phyloP scores from a whole-genome alignment of 208 protist genomes.

The Trypanosoma lewisi region DNA sequence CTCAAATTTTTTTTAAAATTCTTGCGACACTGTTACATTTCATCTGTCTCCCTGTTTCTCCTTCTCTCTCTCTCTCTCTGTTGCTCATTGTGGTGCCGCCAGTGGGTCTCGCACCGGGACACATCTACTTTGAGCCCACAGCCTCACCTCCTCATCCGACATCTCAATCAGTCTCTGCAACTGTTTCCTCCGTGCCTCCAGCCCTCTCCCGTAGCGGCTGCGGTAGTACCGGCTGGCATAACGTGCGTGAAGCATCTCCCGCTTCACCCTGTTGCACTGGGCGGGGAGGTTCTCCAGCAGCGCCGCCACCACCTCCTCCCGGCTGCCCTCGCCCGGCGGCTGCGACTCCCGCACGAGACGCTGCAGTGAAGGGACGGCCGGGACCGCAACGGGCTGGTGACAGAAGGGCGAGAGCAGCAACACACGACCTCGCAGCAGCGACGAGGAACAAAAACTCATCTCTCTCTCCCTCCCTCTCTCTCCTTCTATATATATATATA shows the following conservation, averaged over 20 bases:
- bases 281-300: conserved; percentile 51
- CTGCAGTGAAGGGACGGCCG: conserved; percentile 16
- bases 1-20: no score
- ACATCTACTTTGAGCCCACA: conserved; percentile 30
- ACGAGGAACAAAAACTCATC: conserved; percentile 15
- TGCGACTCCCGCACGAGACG: conserved; percentile 7
- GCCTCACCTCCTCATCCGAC: conserved; percentile 25
- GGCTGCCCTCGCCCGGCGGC: conserved; percentile 2
- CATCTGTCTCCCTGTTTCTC: not conserved
- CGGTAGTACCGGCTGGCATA: conserved; percentile 67
- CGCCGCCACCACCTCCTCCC: conserved; percentile 41
- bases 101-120: conserved; percentile 22
- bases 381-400: conserved; percentile 55
- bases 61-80: not conserved
- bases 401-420: conserved; percentile 61
- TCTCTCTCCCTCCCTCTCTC: not conserved
- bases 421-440: not conserved
- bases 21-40: not conserved
- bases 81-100: not conserved
- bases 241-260: conserved; percentile 41
- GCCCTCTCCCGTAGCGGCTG: conserved; percentile 49
- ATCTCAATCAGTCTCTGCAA: conserved; percentile 6
- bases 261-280: conserved; percentile 49
- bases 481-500: conserved; percentile 3
- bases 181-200: conserved; percentile 43